Conservation (phyloP, 352 stramenopile genomes). For the Achlya hypogyna region DNA sequence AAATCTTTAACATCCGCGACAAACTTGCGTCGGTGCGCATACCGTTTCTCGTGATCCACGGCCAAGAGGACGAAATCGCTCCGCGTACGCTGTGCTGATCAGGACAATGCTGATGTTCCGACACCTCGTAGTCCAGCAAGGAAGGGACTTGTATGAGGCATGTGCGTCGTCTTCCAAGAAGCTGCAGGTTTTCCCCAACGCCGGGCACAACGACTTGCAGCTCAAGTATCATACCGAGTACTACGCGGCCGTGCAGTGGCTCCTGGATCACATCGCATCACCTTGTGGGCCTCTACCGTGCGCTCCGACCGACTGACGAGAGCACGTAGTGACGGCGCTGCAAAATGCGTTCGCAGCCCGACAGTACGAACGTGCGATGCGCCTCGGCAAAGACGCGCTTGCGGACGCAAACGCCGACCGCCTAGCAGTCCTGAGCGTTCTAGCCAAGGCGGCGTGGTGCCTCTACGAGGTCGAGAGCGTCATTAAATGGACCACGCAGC, state of each 20-base stretch:
- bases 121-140: conserved; percentile 15
- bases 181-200: conserved; percentile 9
- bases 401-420: not conserved
- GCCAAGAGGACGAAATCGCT: conserved; percentile 10
- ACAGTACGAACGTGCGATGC: conserved; percentile 5
- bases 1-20: conserved; percentile 10
- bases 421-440: not conserved
- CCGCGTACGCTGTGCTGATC: not conserved
- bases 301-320: not conserved
- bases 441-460: conserved; percentile 7
- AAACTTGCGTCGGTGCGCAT: conserved; percentile 1
- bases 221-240: not conserved
- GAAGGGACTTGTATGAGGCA: not conserved
- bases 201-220: conserved; percentile 16
- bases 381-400: not conserved
- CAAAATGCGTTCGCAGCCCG: not conserved
- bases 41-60: conserved; percentile 11
- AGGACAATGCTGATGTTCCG: not conserved
- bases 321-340: not conserved
- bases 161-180: conserved; percentile 8
- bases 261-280: not conserved
- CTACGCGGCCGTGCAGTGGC: not conserved
- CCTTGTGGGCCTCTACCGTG: not conserved
- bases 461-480: not conserved
- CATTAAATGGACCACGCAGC: conserved; percentile 13